A percentile compares a stretch with the other conserved stretches of the same genome.
phyloP scores from a whole-genome alignment of 2,329 filamentous ascomycete species.

The Penicillium sp. region DNA sequence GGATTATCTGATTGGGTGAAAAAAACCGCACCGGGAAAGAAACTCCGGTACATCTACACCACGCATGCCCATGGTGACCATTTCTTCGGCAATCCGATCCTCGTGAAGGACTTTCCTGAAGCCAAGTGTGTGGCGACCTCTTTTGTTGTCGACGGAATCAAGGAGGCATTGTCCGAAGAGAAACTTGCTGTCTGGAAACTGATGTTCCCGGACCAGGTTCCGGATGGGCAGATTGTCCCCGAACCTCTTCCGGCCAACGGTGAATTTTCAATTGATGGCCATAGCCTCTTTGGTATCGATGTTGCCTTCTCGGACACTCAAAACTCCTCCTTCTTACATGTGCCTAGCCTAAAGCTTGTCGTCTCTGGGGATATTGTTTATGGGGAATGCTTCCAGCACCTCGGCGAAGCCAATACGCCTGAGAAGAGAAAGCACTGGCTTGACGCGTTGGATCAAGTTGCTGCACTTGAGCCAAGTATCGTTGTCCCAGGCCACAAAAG shows the following conservation, averaged over 20 bases:
- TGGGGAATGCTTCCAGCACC: conserved; percentile 41
- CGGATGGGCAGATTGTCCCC: not conserved
- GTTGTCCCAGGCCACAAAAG: conserved; percentile 24
- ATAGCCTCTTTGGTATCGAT: conserved; percentile 25
- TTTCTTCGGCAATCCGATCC: conserved; percentile 39
- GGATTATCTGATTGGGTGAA: conserved; percentile 44
- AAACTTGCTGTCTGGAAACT: not conserved
- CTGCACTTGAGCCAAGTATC: conserved; percentile 33
- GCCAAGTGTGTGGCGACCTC: conserved; percentile 21
- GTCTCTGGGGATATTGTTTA: conserved; percentile 48
- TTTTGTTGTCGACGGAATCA: too few species aligned
- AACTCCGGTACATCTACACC: conserved; percentile 44
- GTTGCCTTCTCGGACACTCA: conserved; percentile 35
- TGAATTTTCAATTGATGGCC: conserved; percentile 16
- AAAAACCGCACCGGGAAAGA: conserved; percentile 27
- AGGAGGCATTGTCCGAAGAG: conserved; percentile 15
- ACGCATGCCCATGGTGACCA: conserved; percentile 51
- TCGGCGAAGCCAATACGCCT: conserved; percentile 40
- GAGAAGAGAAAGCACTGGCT: conserved; percentile 40
- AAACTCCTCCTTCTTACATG: conserved; percentile 40
- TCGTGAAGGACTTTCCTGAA: conserved; percentile 36
- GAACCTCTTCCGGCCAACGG: not conserved
- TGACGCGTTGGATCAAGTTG: conserved; percentile 35
- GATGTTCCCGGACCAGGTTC: not conserved
- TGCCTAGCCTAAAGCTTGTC: conserved; percentile 40